Base-by-base conservation (phyloP, 139 green algal species). In the Chlamydomonas schloesseri region DNA sequence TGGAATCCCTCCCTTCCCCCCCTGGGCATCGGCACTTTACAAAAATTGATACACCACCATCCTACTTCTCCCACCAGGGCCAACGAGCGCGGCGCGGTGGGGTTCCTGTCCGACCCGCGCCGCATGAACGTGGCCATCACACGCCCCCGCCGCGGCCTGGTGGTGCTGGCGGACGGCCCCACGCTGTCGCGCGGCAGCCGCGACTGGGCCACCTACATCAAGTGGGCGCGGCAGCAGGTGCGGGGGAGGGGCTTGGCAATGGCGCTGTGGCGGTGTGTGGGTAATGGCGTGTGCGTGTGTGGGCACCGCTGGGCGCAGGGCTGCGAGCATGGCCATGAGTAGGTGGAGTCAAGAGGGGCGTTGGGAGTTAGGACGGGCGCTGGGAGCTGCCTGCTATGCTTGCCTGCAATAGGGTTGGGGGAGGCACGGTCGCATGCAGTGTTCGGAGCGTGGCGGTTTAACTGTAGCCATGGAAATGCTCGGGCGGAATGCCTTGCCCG, bases 111-210 rank as follows among this genome's bases (percentile, higher is more conserved):
- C 0, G 97, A 99, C 86, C 55, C 89, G 10, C 91, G 97, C 8
- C 93, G 97, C 64, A 88, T 99, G 23, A 99, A 99, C 75, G 97
- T 99, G 57, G 96, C 96, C 57, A 92, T 99, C 87, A 99, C 97
- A 8, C 86, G 96, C 9, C 91, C 96, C 9, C 88, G 93, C 46
- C 85, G 94, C 60, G 88, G 82, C 20, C 81, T 92, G 64, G 77
- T 92, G 26, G 84, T 94, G 34, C 73, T 94, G 34, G 83, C 78
- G 14, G 74, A 91, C 75, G 58, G 81, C 24, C 23, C 15, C 29
- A 92, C 87, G 69, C 87, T 93, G 46, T 34, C 47, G 60, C 50
- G 50, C 1, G 58, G 77, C 31, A 68, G 82, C 31, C 23, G n/a
- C 23, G 70, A 88, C 74, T 91, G 88, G 88, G 36, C 13, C 34